Conservation (phyloP, 1,139 yeast species). For the Blastobotrys arbuscula region DNA sequence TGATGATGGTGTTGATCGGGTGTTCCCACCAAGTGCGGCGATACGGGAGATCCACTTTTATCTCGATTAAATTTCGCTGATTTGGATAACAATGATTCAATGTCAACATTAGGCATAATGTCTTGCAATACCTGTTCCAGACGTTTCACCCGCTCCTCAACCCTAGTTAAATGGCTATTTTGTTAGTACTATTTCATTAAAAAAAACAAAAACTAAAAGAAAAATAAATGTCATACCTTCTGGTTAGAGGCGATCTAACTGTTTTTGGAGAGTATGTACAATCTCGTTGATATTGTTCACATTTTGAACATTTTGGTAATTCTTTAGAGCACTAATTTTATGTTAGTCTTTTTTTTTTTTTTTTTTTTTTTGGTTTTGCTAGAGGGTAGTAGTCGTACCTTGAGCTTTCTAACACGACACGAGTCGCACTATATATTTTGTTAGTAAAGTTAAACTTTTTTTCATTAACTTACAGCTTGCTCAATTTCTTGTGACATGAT, state of each 20-base stretch:
- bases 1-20: not conserved
- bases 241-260: constrained; percentile 72
- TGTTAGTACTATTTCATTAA: not conserved
- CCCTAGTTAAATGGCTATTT: constrained; percentile 49
- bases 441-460: not conserved
- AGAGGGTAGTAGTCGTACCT: constrained; percentile 24
- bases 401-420: constrained; percentile 45
- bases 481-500: constrained; percentile 21
- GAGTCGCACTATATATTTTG: constrained; percentile 41
- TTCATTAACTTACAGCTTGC: constrained; percentile 25
- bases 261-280: constrained; percentile 75
- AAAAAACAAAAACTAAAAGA: not conserved
- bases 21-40: not conserved
- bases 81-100: constrained; percentile 35
- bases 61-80: constrained; percentile 4
- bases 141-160: constrained; percentile 56
- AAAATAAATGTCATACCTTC: constrained; percentile 46
- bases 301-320: constrained; percentile 70
- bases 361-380: not conserved
- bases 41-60: not conserved
- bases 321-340: constrained; percentile 54
- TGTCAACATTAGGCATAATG: constrained; percentile 40
- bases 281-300: constrained; percentile 65
- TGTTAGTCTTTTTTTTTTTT: constrained; percentile 32
- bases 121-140: constrained; percentile 50